phyloP scores from a whole-genome alignment of 208 protist species.

The Crithidia expoeki region DNA sequence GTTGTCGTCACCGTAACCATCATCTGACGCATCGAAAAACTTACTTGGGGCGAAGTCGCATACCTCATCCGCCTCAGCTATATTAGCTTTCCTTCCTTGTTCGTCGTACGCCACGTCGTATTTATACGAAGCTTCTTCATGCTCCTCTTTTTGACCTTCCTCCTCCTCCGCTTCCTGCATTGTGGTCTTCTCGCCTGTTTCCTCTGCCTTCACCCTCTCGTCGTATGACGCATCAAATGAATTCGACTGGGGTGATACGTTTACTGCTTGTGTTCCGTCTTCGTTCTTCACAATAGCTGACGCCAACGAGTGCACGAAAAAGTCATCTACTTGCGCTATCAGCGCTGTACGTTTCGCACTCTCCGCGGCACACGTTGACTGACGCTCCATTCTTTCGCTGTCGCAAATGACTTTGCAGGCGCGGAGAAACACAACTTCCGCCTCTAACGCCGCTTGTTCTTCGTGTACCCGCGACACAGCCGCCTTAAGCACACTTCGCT shows the following conservation, averaged over 20 bases:
- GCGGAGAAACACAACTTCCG: slow-evolving; percentile 16
- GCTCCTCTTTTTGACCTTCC: slow-evolving; percentile 18
- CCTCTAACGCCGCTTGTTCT: slow-evolving; percentile 10
- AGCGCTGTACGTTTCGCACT: slow-evolving; percentile 1
- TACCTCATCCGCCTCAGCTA: not conserved
- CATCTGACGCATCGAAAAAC: not conserved
- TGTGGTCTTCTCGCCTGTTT: slow-evolving; percentile 3
- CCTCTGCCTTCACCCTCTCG: slow-evolving; percentile 7
- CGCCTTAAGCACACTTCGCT: slow-evolving; percentile 1
- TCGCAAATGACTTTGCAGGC: not conserved
- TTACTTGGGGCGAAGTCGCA: not conserved
- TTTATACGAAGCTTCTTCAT: not conserved
- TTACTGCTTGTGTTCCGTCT: not conserved
- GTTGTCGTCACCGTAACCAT: not conserved
- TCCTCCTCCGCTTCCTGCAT: slow-evolving; percentile 18
- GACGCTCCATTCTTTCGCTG: not conserved
- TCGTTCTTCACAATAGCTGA: slow-evolving; percentile 3
- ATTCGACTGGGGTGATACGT: not conserved
- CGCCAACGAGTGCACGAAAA: not conserved
- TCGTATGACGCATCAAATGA: not conserved
- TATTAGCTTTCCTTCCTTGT: not conserved
- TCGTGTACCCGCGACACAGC: slow-evolving; percentile 1
- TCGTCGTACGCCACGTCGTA: not conserved
- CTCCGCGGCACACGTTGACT: not conserved
- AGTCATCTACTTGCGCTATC: not conserved